Percentiles rank a stretch among this genome's conserved stretches.
Evolutionary conservation across 1,284 basidiomycete species (phyloP).

Genomic region (Naganishia liquefaciens): DNA sequence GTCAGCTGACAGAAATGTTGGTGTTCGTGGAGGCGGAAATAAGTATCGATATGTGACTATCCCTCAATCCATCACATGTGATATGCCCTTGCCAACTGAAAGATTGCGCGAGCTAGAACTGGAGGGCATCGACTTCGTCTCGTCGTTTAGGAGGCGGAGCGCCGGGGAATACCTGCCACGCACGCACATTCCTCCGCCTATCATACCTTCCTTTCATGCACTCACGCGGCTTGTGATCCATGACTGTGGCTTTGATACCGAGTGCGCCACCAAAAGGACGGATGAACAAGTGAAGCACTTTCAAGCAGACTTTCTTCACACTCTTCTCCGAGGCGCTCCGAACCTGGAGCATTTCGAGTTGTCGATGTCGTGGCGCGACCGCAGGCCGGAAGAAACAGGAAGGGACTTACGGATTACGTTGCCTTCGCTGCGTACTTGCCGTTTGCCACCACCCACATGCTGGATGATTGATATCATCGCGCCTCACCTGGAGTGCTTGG

Average conservation of each 20-base stretch:
- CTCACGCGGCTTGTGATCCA: conserved; percentile 2
- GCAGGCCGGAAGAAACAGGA: too few species aligned
- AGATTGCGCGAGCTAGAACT: too few species aligned
- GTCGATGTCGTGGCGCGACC: too few species aligned
- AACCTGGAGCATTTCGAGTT: conserved; percentile 8
- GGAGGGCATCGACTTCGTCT: too few species aligned
- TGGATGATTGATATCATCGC: conserved; percentile 6
- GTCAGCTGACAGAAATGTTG: too few species aligned
- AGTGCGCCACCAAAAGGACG: background rate
- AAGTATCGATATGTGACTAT: too few species aligned
- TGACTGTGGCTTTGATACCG: background rate
- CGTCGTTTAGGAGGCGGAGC: too few species aligned
- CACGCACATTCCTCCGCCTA: background rate
- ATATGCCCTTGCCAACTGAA: too few species aligned
- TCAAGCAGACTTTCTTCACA: conserved; percentile 3
- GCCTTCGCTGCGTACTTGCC: background rate
- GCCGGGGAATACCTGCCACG: background rate
- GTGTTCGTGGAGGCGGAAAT: too few species aligned
- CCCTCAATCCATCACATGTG: too few species aligned
- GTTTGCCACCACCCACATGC: background rate
- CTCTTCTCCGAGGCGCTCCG: background rate
- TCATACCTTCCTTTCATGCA: background rate
- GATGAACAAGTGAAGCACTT: background rate
- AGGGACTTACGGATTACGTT: background rate
- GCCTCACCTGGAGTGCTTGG: background rate